These are phyloP conservation scores for Aspergillus pseudonomiae DNA, from an alignment of 2,329 filamentous ascomycete genomes.

Conservation along the genomic window DNA sequence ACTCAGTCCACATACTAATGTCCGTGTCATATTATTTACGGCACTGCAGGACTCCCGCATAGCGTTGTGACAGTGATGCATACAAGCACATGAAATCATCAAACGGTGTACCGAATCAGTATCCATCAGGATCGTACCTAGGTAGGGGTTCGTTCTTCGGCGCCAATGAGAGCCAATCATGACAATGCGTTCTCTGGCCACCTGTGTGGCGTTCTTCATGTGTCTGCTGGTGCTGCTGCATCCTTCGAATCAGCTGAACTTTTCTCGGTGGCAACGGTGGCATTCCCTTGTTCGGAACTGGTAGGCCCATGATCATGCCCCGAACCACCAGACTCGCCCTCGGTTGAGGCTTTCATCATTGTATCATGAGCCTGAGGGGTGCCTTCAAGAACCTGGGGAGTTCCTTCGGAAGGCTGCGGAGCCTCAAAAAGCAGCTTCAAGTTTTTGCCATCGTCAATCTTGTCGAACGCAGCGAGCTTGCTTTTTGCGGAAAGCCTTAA, in stretches of 20 bases:
- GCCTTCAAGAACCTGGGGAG: slow-evolving; percentile 23
- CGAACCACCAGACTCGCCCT: slow-evolving; percentile 12
- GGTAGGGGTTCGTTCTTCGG: not conserved
- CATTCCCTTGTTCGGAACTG: slow-evolving; percentile 12
- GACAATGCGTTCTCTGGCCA: not conserved
- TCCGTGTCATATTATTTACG: not conserved
- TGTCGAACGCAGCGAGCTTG: slow-evolving; percentile 79
- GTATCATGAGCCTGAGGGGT: slow-evolving; percentile 27
- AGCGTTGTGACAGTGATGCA: slow-evolving; percentile 17
- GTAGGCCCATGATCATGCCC: slow-evolving; percentile 10
- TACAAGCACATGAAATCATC: slow-evolving; percentile 10
- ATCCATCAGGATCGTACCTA: not conserved
- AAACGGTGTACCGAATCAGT: slow-evolving; percentile 10
- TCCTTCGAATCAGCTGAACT: slow-evolving; percentile 14
- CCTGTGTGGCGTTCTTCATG: slow-evolving; percentile 18
- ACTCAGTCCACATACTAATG: not conserved
- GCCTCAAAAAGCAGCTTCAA: slow-evolving; percentile 54
- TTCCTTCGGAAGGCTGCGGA: slow-evolving; percentile 22
- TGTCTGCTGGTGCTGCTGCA: slow-evolving; percentile 12
- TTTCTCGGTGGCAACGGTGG: slow-evolving; percentile 12
- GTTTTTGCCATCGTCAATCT: slow-evolving; percentile 80
- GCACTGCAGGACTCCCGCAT: slow-evolving; percentile 11
- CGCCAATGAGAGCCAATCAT: slow-evolving; percentile 13
- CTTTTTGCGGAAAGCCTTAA: slow-evolving; percentile 76
- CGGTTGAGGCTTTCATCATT: slow-evolving; percentile 19